Evolutionary conservation across 2,329 filamentous ascomycete species (phyloP), one percentile per base, ranked within the genome.

Genomic region (Onygenales sp.): DNA sequence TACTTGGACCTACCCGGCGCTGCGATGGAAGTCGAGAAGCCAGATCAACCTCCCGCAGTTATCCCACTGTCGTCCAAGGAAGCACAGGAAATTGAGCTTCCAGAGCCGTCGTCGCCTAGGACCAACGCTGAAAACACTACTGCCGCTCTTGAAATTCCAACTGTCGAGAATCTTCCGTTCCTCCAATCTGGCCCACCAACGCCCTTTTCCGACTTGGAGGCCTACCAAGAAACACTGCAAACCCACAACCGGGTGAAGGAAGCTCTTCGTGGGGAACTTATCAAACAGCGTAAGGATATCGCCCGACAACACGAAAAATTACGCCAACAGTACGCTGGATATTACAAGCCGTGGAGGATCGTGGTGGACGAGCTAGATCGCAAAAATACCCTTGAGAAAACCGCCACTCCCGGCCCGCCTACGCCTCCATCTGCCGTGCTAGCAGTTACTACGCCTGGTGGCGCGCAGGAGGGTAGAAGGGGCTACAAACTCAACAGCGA

Each of bases 401-500:
- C 66, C 36, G 55, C 64, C 43, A 71, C 69, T 4, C 70, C 72
- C 11, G 65, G 60, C 33, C 66, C 69, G 11, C 67, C 66, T 5
- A 64, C 69, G 33, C 61, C 61, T 31, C 61, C 63, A 36, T 54
- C 56, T 14, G 50, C 60, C 33, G 21, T 17, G 11, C 35, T 35
- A 32, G 32, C 47, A 9, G 47, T 36, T 41, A 49, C 47, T 49
- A 49, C 47, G 6, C 55, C 64, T 10, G 60, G 59, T 0, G 55
- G 61, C 5, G 57, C 62, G 21, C 60, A 61, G 3, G 71, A 72
- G 55, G 68, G 60, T 56, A 68, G 71, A 13, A 64, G 75, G 55
- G 67, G 73, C 2, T 73, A 72, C 53, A 73, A 74, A 54, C 71
- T 74, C 6, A 75, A 75, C 51, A 78, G 73, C 52, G 75, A 77